phyloP scores from a whole-genome alignment of 2,329 filamentous ascomycete genomes.

The Pezicula rhizophila region DNA sequence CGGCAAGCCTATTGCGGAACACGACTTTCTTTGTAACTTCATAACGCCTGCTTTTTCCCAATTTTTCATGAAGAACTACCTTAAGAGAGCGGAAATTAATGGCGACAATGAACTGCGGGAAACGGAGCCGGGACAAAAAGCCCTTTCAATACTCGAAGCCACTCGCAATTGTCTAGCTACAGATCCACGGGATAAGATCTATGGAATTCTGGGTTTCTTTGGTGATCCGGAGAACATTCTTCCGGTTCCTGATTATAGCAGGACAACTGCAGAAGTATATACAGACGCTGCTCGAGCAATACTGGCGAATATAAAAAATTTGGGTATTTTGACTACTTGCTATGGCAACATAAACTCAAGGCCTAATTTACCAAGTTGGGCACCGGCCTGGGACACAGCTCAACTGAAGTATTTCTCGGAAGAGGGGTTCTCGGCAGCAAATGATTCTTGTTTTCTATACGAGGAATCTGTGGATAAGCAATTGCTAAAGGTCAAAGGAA shows the following conservation, averaged over 20 bases:
- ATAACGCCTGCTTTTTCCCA: not conserved
- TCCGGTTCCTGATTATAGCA: slow-evolving; percentile 1
- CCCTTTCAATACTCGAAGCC: not conserved
- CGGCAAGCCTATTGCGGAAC: not conserved
- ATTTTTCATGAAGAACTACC: not conserved
- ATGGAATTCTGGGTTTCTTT: slow-evolving; percentile 3
- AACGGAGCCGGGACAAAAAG: not conserved
- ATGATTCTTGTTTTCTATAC: not conserved
- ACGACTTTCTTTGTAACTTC: not conserved
- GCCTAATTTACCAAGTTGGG: slow-evolving; percentile 1
- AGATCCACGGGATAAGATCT: slow-evolving; percentile 5
- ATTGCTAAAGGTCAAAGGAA: not conserved
- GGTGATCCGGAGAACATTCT: slow-evolving; percentile 1
- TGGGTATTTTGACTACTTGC: not conserved
- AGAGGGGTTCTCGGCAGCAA: not conserved
- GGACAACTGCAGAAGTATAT: slow-evolving; percentile 2
- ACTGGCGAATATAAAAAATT: not conserved
- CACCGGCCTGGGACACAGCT: not conserved
- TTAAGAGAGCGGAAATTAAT: not conserved
- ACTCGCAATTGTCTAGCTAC: not conserved
- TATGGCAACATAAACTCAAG: not conserved
- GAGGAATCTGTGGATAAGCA: not conserved
- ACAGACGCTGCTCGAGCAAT: slow-evolving; percentile 2
- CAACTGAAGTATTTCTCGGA: not conserved
- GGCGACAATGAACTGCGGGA: not conserved